Evolutionary conservation across 345 rosid species (phyloP), one percentile per base, ranked within the genome.

Genomic region (Lepidium didymum): DNA sequence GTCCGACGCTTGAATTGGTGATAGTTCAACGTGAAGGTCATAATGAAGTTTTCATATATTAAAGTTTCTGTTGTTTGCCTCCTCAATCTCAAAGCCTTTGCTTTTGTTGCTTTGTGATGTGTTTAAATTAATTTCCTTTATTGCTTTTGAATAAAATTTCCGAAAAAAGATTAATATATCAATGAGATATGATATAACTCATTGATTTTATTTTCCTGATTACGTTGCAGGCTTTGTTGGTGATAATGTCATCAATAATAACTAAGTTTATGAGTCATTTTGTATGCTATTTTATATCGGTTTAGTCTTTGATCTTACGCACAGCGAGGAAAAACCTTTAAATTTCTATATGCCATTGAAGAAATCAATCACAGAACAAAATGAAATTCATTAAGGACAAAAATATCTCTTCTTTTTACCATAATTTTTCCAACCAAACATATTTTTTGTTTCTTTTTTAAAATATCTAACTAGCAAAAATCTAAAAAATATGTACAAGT

Each of bases 1-100:
- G 43, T 8, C 74, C 33, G 67, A 19, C 45, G 43, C 50, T n/a
- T 71, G 47, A 71, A 62, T 27, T 50, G 12, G 27, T 16, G 23
- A 33, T 10, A 41, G 13, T 9, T 35, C 4, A 34, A 10, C 64
- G 66, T 65, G 31, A 18, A 66, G 13, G 70, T 69, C 31, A 49
- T 57, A 11, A 25, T 21, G 11, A 47, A 38, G 10, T 15, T 42
- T 18, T 8, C 23, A 55, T 33, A 29, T 37, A 13, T 37, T 60
- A 13, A 33, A 14, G 40, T 5, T 33, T 27, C 41, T 34, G 52
- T 46, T 56, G 13, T 36, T 56, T 31, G 53, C 14, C 45, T 60
- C 37, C 21, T 58, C 33, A 27, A 27, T 62, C 47, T 62, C 53
- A 53, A 43, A 19, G 61, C 36, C 7, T 52, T 54, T 5, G 40